Evolutionary conservation across 2,329 filamentous ascomycete genomes (phyloP).

Genomic region (Mycosphaerelloides madeirae): DNA sequence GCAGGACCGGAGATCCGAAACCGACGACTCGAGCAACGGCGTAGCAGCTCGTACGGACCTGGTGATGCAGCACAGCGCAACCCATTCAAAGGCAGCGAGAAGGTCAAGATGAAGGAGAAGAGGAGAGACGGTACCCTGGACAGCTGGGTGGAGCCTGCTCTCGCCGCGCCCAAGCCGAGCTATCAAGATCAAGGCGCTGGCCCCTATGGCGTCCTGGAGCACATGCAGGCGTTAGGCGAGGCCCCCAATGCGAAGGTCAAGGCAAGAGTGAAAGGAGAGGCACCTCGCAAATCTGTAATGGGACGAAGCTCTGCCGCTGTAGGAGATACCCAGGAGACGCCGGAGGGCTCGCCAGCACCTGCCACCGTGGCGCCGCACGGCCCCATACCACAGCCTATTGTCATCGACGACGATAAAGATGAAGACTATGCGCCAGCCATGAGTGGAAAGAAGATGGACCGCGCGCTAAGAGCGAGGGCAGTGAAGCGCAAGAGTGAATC

Average conservation of each 20-base stretch:
- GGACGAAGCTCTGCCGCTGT: conserved; percentile 39
- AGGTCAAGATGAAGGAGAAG: conserved; percentile 26
- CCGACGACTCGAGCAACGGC: conserved; percentile 6
- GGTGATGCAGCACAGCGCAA: conserved; percentile 5
- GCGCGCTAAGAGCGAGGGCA: conserved; percentile 18
- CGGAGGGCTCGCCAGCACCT: conserved; percentile 35
- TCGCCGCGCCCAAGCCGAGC: conserved; percentile 56
- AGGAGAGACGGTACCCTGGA: conserved; percentile 32
- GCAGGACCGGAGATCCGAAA: conserved; percentile 3
- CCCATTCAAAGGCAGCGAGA: conserved; percentile 37
- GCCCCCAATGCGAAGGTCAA: conserved; percentile 61
- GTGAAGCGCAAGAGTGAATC: conserved; percentile 23
- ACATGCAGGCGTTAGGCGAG: conserved; percentile 76
- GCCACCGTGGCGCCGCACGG: conserved; percentile 30
- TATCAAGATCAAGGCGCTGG: conserved; percentile 73
- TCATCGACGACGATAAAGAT: conserved; percentile 43
- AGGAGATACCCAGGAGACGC: conserved; percentile 42
- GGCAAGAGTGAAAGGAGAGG: conserved; percentile 47
- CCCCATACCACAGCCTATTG: conserved; percentile 29
- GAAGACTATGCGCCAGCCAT: conserved; percentile 41
- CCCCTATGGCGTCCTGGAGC: conserved; percentile 68
- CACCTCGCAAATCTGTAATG: conserved; percentile 38
- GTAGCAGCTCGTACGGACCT: conserved; percentile 11
- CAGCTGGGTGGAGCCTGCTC: conserved; percentile 51
- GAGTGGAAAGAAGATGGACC: conserved; percentile 32